Percentiles rank a stretch among this genome's conserved stretches.
Evolutionary conservation across 768 basidiomycete species (phyloP).

Genomic region (Dentipellis fragilis): DNA sequence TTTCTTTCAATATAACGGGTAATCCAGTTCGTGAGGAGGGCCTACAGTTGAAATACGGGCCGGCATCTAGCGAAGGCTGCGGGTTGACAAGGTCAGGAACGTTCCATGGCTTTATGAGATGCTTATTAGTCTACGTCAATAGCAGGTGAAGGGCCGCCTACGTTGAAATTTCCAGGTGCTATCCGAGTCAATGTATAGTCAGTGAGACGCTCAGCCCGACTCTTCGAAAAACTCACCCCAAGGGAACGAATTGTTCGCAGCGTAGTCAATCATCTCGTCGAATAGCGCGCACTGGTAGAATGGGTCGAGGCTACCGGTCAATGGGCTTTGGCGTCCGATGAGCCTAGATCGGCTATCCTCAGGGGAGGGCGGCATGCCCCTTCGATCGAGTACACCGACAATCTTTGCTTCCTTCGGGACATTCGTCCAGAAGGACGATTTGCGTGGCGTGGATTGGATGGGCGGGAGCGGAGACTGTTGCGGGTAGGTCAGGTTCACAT

Average conservation of each 20-base stretch:
- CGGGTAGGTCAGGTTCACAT: slow-evolving; percentile 63
- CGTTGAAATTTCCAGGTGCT: slow-evolving; percentile 7
- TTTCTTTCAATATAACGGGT: not conserved
- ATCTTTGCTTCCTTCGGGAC: slow-evolving; percentile 18
- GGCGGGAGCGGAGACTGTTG: slow-evolving; percentile 41
- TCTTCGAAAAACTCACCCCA: slow-evolving; percentile 26
- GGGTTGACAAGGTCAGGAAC: slow-evolving; percentile 31
- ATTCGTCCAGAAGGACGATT: slow-evolving; percentile 9
- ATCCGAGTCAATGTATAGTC: not conserved
- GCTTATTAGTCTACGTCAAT: not conserved
- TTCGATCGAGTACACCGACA: slow-evolving; percentile 31
- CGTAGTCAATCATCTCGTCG: slow-evolving; percentile 62
- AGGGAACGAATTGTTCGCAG: slow-evolving; percentile 61
- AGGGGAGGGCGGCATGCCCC: slow-evolving; percentile 20
- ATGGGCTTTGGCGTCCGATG: not conserved
- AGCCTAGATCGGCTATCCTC: not conserved
- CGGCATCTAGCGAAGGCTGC: slow-evolving; percentile 36
- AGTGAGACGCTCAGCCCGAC: not conserved
- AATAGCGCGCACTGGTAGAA: slow-evolving; percentile 43
- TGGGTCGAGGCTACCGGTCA: slow-evolving; percentile 15
- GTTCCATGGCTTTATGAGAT: slow-evolving; percentile 16
- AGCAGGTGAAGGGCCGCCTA: not conserved
- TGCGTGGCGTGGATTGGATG: slow-evolving; percentile 11
- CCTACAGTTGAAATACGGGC: slow-evolving; percentile 55
- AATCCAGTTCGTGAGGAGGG: not conserved